Conservation (phyloP, 2,329 filamentous ascomycete genomes). For the Amauroascus verrucosus region DNA sequence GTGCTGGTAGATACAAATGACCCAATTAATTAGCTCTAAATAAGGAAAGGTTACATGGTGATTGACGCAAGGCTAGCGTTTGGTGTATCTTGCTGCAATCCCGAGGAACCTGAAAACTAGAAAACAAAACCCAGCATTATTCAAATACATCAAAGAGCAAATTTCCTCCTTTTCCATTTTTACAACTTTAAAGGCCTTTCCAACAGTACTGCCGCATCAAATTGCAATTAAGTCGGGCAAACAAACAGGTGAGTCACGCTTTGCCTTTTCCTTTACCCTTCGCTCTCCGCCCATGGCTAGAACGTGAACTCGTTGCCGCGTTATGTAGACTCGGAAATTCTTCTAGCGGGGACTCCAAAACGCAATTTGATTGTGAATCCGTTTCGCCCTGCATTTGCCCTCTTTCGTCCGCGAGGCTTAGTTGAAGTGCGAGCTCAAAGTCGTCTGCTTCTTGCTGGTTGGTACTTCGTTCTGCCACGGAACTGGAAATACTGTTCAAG, state of each 20-base stretch:
- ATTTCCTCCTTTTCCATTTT: neutral
- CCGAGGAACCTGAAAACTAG: too few species aligned
- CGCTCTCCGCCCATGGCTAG: conserved; percentile 6
- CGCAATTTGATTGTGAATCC: too few species aligned
- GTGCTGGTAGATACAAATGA: too few species aligned
- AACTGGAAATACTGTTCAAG: conserved; percentile 9
- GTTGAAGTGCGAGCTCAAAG: conserved; percentile 51
- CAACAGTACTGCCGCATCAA: too few species aligned
- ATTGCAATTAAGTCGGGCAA: neutral
- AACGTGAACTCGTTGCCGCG: conserved; percentile 29
- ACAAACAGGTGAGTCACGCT: conserved; percentile 11
- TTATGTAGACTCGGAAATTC: conserved; percentile 6
- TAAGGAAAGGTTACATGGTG: too few species aligned
- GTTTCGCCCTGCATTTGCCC: neutral
- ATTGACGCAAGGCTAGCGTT: too few species aligned
- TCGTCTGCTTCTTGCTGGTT: conserved; percentile 44
- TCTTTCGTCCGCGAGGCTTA: conserved; percentile 52
- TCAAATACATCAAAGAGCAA: neutral
- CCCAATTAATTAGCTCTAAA: too few species aligned
- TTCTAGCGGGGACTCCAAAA: neutral
- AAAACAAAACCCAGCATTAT: neutral
- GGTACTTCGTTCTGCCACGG: conserved; percentile 29
- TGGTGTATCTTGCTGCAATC: too few species aligned
- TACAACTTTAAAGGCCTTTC: neutral
- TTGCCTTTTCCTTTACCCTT: conserved; percentile 30